A percentile compares a stretch with the other conserved stretches of the same genome.
Conservation (phyloP, 2,329 filamentous ascomycete genomes). For the Aspergillus carbonarius region DNA sequence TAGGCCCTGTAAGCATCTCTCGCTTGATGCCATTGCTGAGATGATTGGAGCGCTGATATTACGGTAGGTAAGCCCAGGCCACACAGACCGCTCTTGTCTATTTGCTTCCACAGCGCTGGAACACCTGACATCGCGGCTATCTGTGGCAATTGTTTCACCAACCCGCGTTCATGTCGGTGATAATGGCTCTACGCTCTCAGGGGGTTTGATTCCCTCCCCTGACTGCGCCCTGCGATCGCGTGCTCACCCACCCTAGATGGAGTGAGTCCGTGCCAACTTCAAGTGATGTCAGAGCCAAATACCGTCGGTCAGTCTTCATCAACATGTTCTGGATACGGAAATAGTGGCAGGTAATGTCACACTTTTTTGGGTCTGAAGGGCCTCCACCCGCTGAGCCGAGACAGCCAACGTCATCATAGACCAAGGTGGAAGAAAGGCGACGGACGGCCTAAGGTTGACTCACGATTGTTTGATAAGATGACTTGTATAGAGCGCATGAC, state of each 20-base stretch:
- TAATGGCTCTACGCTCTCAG: not conserved
- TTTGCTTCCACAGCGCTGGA: not conserved
- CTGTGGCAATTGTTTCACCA: not conserved
- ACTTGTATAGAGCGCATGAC: not conserved
- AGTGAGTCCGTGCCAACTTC: not conserved
- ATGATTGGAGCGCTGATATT: not conserved
- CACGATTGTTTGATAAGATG: not conserved
- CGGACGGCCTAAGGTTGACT: not conserved
- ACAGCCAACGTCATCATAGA: not conserved
- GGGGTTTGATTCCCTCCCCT: not conserved
- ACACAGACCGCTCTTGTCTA: not conserved
- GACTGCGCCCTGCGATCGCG: not conserved
- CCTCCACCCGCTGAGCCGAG: not conserved
- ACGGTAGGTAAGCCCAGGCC: not conserved
- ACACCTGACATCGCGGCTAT: not conserved
- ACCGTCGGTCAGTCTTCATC: not conserved
- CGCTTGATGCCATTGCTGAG: not conserved
- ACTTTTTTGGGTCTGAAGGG: not conserved
- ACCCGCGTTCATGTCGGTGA: not conserved
- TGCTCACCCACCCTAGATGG: not conserved
- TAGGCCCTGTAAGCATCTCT: not conserved
- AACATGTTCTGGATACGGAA: not conserved
- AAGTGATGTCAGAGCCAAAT: not conserved
- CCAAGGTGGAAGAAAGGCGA: no score
- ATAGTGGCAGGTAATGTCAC: not conserved